Evolutionary conservation across 2,329 filamentous ascomycete genomes (phyloP).

Genomic region (Aureobasidium namibiae): DNA sequence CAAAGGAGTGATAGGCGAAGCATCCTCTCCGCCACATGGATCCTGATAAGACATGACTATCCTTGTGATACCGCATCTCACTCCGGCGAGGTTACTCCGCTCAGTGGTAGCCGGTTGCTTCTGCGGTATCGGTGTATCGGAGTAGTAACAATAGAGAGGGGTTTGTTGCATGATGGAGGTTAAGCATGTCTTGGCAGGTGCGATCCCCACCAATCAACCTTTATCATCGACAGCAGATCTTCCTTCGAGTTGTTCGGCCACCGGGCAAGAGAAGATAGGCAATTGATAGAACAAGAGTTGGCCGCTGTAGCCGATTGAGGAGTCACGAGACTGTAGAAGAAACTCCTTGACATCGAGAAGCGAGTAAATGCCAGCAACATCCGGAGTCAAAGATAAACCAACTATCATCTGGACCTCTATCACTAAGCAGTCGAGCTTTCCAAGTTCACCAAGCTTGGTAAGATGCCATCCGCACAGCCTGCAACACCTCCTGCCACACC

Average conservation of each 20-base stretch:
- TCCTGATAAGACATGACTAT: background rate
- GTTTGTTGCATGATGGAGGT: background rate
- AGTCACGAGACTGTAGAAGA: background rate
- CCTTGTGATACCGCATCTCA: background rate
- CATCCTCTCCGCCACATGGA: background rate
- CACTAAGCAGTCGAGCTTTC: background rate
- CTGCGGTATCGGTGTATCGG: background rate
- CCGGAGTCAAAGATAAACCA: background rate
- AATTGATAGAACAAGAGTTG: background rate
- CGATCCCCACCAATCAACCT: conserved; percentile 3
- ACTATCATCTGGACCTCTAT: background rate
- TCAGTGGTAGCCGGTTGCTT: background rate
- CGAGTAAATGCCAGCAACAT: background rate
- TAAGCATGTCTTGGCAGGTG: background rate
- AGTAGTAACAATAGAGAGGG: background rate
- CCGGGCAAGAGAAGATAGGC: background rate
- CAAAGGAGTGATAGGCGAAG: conserved; percentile 8
- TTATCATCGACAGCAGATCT: background rate
- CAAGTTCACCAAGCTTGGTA: background rate
- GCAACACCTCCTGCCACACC: conserved; percentile 2
- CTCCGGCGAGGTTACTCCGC: background rate
- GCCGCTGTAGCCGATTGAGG: background rate
- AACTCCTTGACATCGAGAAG: no score
- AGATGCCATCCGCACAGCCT: background rate
- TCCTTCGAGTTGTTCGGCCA: background rate